These are phyloP conservation scores for Botrytis paeoniae DNA, from an alignment of 2,329 filamentous ascomycete genomes.

Conservation along the genomic window DNA sequence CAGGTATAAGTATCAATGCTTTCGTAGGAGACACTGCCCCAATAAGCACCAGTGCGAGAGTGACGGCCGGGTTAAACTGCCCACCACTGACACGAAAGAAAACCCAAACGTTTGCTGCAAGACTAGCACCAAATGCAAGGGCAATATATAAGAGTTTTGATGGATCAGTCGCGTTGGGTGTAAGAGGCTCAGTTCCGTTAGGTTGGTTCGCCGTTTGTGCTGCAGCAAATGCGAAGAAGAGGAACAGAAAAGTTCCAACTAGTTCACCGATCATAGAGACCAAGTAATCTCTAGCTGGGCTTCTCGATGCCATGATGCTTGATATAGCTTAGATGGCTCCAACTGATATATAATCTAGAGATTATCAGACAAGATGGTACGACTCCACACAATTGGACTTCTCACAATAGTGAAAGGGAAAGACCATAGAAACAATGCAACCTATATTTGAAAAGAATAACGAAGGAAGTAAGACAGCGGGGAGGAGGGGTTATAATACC, in stretches of 20 bases:
- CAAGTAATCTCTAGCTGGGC: slow-evolving; percentile 38
- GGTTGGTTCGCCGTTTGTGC: slow-evolving; percentile 27
- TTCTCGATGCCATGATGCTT: not conserved
- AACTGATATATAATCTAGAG: not conserved
- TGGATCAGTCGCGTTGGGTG: slow-evolving; percentile 31
- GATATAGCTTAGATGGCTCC: not conserved
- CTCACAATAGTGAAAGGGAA: not conserved
- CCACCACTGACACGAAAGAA: slow-evolving; percentile 52
- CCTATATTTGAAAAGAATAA: not conserved
- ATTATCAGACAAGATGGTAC: not conserved
- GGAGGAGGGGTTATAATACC: slow-evolving; percentile 1
- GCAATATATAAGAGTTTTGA: slow-evolving; percentile 39
- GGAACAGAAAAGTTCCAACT: slow-evolving; percentile 45
- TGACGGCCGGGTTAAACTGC: slow-evolving; percentile 39
- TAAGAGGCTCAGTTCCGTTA: slow-evolving; percentile 11
- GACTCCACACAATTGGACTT: not conserved
- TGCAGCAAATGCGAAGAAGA: slow-evolving; percentile 31
- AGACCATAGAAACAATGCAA: not conserved
- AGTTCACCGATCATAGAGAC: slow-evolving; percentile 48
- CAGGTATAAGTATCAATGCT: slow-evolving; percentile 31
- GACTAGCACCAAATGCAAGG: slow-evolving; percentile 38
- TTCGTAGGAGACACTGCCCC: slow-evolving; percentile 33
- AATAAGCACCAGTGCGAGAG: slow-evolving; percentile 37
- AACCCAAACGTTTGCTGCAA: slow-evolving; percentile 54
- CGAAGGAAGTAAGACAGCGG: not conserved